phyloP scores from a whole-genome alignment of 1,284 basidiomycete species.

The Somion occarium region DNA sequence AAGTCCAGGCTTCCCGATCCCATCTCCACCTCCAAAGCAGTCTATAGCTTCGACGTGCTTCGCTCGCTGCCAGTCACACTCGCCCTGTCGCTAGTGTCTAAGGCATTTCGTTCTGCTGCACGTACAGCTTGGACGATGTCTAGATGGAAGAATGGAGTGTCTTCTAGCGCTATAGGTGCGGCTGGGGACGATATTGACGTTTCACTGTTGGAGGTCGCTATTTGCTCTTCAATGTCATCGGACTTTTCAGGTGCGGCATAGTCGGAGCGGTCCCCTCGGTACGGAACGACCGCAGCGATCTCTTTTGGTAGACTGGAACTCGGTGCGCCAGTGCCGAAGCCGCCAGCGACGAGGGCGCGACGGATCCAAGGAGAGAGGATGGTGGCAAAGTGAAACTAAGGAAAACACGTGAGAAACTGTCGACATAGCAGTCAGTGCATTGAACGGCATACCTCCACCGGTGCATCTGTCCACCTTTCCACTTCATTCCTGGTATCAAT shows the following conservation, averaged over 20 bases:
- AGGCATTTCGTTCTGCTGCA: conserved; percentile 50
- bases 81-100: neutral
- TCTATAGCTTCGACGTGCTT: no score
- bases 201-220: neutral
- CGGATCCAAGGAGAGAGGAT: conserved; percentile 94
- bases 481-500: conserved; percentile 86
- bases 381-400: conserved; percentile 86
- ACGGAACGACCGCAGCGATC: conserved; percentile 70
- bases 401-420: no score
- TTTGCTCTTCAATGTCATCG: conserved; percentile 23
- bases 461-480: conserved; percentile 80
- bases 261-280: conserved; percentile 36
- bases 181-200: conserved; percentile 1
- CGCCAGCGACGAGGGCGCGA: conserved; percentile 82
- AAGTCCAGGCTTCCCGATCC: neutral
- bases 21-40: neutral
- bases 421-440: no score
- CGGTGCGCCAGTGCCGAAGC: conserved; percentile 67
- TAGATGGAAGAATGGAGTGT: conserved; percentile 87
- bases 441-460: conserved; percentile 61
- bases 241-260: conserved; percentile 6
- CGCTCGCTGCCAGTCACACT: neutral
- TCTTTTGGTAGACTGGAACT: conserved; percentile 47
- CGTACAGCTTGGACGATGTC: conserved; percentile 72
- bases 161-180: conserved; percentile 40